Evolutionary conservation across 2,329 filamentous ascomycete species (phyloP).

Genomic region (Hymenoscyphus salicellus): DNA sequence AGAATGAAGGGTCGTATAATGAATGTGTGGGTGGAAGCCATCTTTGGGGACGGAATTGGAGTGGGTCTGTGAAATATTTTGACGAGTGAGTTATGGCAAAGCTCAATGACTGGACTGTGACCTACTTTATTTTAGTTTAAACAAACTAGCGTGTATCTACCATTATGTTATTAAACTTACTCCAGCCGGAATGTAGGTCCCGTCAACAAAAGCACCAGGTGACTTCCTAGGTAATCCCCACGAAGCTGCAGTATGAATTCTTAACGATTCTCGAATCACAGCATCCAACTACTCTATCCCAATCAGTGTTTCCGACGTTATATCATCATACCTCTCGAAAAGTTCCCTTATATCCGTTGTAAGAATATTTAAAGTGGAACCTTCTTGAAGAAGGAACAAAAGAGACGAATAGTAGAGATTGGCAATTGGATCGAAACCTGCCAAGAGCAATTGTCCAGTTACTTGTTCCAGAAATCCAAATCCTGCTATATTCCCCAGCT

Average conservation of each 20-base stretch:
- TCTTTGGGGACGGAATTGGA: background rate
- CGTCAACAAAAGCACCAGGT: background rate
- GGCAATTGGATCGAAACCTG: constrained; percentile 3
- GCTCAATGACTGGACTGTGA: background rate
- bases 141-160: background rate
- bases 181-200: background rate
- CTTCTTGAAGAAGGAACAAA: constrained; percentile 5
- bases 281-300: background rate
- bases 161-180: background rate
- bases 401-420: constrained; percentile 9
- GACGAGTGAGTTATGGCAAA: background rate
- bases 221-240: background rate
- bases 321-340: constrained; percentile 3
- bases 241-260: background rate
- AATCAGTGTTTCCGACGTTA: background rate
- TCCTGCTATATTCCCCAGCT: background rate
- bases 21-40: background rate
- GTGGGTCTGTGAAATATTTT: background rate
- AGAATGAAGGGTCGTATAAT: background rate
- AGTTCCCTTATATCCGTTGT: background rate
- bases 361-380: background rate
- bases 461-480: background rate
- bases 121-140: background rate
- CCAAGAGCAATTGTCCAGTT: constrained; percentile 7
- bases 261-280: background rate